Base-by-base conservation (phyloP, 2,329 filamentous ascomycete genomes). In the Ceratocystis alfenasii region DNA sequence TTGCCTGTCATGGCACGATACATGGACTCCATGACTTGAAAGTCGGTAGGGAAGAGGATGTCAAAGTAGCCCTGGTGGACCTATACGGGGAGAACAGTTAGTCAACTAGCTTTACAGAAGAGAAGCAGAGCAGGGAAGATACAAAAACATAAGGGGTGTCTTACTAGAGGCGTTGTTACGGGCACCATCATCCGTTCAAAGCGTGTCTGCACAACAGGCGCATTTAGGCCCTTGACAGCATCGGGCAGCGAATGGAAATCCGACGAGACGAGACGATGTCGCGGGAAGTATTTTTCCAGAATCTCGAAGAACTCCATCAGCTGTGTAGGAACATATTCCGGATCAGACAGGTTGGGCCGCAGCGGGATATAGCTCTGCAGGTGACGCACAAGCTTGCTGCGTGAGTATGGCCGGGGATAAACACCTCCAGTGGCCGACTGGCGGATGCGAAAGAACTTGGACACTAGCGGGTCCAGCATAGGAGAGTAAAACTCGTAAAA, bases 51-150 rank as follows among this genome's bases (percentile, higher is more conserved):
- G 78, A 99, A 99, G 73, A 99, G 86, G 71, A 99, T 96, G 74
- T 99, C 95, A 74, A 99, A 99, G 76, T 96, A 97, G 59, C 94
- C 95, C 78, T 99, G 95, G 74, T 97, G 92, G 61, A 96, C 90
- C 90, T 95, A 69, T 50, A 45, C 8, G 57, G 22, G 22, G 55
- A 45, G 8, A 65, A 12, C 3, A 60, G 3, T 10, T 45, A 12
- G 12, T 25, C 22, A 17, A 25, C 20, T 30, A 17, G 28, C 15
- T 53, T 53, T 15, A 12, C 28, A 59, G 6, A 17, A 30, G 28
- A 55, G 15, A 20, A 20, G 45, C 20, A 20, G 5, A 25, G 15
- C 15, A 25, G 50, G 7, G 6, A 25, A 6, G 2, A 41, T 7
- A 59, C 1, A 55, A 8, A 57, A 8, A 20, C 25, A 10, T 22